These are phyloP conservation scores for Pseudoperonospora humuli DNA, from an alignment of 352 stramenopile species.

Conservation along the genomic window DNA sequence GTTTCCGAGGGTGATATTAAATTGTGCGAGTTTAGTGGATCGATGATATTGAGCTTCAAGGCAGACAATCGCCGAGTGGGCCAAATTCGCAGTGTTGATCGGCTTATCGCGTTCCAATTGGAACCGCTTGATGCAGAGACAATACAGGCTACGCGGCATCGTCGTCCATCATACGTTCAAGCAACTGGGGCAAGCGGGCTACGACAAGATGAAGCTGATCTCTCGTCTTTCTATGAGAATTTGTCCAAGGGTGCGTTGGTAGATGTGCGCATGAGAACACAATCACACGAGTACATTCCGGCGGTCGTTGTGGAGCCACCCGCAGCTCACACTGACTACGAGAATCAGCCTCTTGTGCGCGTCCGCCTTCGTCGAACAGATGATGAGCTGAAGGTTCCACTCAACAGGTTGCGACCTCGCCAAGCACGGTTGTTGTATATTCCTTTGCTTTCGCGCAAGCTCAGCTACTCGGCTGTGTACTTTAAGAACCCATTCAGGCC, in stretches of 20 bases:
- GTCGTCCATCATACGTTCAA: constrained; percentile 66
- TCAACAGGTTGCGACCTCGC: constrained; percentile 54
- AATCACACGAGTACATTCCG: constrained; percentile 67
- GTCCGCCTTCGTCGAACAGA: constrained; percentile 63
- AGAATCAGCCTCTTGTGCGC: constrained; percentile 43
- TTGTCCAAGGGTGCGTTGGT: constrained; percentile 55
- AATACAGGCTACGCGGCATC: constrained; percentile 62
- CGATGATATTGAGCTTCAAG: constrained; percentile 85
- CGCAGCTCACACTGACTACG: constrained; percentile 20
- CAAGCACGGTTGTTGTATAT: constrained; percentile 75
- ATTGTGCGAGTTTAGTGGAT: constrained; percentile 78
- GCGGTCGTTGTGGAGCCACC: constrained; percentile 49
- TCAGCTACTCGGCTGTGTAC: constrained; percentile 83
- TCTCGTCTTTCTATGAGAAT: constrained; percentile 46
- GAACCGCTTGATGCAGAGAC: constrained; percentile 62
- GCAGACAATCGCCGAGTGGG: constrained; percentile 75
- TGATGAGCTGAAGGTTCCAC: constrained; percentile 64
- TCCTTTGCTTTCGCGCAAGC: constrained; percentile 71
- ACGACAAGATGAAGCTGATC: constrained; percentile 37
- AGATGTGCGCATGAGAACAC: constrained; percentile 58
- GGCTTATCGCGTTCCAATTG: constrained; percentile 80
- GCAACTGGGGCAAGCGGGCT: constrained; percentile 14
- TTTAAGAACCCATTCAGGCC: constrained; percentile 87
- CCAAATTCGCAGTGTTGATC: constrained; percentile 83
- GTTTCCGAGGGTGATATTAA: constrained; percentile 78